Evolutionary conservation across 306 rosid genomes (phyloP).

Genomic region (Lupinus albus): DNA sequence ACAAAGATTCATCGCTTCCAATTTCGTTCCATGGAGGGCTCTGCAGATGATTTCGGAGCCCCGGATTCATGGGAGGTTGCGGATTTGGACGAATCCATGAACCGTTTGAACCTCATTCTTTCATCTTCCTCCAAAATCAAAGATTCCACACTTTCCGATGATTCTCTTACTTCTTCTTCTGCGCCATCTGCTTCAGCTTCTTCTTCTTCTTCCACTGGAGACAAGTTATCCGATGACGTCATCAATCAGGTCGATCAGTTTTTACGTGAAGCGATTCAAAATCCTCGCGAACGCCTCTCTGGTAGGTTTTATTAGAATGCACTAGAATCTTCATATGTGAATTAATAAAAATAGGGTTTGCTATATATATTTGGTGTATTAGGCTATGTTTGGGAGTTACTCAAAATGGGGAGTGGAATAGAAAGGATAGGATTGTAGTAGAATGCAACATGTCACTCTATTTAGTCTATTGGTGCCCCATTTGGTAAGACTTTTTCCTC

Average conservation of each 20-base stretch:
- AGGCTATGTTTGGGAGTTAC: too few relatives aligned
- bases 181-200: neutral
- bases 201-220: conserved; percentile 43
- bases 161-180: conserved; percentile 23
- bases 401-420: too few relatives aligned
- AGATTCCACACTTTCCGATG: conserved; percentile 46
- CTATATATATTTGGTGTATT: too few relatives aligned
- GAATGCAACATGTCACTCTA: too few relatives aligned
- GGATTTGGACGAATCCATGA: conserved; percentile 81
- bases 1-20: neutral
- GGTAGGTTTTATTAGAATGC: conserved; percentile 45
- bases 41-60: conserved; percentile 89
- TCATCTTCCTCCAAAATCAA: conserved; percentile 52
- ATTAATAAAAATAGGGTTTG: neutral
- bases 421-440: too few relatives aligned
- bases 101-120: conserved; percentile 73
- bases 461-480: too few relatives aligned
- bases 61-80: conserved; percentile 98
- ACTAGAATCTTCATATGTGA: neutral
- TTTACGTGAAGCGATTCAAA: conserved; percentile 91
- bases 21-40: conserved; percentile 73
- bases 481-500: too few relatives aligned
- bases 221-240: conserved; percentile 55
- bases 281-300: conserved; percentile 93
- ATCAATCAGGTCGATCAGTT: conserved; percentile 83